Base-by-base conservation (phyloP, 352 stramenopile genomes). In the Thalassiosira sp. region DNA sequence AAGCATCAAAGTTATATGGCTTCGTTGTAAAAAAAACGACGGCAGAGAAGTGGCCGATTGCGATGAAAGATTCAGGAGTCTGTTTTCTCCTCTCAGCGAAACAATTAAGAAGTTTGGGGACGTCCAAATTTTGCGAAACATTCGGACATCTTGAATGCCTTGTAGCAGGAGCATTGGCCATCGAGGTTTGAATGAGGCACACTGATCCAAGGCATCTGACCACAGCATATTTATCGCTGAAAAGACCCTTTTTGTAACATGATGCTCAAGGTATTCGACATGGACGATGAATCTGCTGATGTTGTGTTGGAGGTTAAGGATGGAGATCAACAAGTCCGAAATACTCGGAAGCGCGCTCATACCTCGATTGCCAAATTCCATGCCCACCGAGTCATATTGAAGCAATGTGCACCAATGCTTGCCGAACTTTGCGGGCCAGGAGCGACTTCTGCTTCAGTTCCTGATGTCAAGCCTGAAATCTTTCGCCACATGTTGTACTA, bases 271-370 rank as follows among this genome's bases (percentile, higher is more conserved):
- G 24, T 33, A 25, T 52, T 79, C 42, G n/a, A n/a, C n/a, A 42
- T 35, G 0, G 43, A 68, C 58, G 52, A 63, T 13, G 43, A 79
- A 24, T 58, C 42, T 15, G 13, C 52, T 16, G 70, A 75, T 54
- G 57, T 79, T 10, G 16, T 42, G 24, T 79, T 79, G 22, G 48
- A 79, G 57, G 70, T 79, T 2, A 13, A 52, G 64, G 42, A n/a
- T 3, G 10, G 5, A 33, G 31, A 6, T 6, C 6, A 25, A 8
- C 16, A 1, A 25, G 16, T 11, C 2, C 28, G 37, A 35, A 20
- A 20, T 6, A 61, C 22, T 22, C 24, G 13, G 22, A 49, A 59
- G 16, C 42, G 31, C 15, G 20, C 1, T 5, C 22, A 71, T 3
- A 8, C 31, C 15, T 53, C 62, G 15, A 16, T 40, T n/a, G 11